These are phyloP conservation scores for Volutella citrinella DNA, from an alignment of 2,329 filamentous ascomycete genomes.

Conservation along the genomic window DNA sequence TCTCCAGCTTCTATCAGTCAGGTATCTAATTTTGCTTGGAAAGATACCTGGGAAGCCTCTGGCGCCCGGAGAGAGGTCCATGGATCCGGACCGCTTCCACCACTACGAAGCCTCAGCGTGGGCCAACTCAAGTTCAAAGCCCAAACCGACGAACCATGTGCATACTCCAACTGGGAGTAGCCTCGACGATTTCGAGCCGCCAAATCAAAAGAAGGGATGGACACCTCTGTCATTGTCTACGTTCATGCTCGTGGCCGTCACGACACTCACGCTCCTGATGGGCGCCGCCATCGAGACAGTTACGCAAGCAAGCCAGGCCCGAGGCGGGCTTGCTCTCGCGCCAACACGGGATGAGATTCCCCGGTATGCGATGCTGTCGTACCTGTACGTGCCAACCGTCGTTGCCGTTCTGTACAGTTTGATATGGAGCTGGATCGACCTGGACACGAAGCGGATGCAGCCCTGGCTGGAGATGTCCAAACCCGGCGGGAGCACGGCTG, in stretches of 20 bases:
- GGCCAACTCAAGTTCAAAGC: too few species aligned
- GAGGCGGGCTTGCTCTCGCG: slow-evolving; percentile 39
- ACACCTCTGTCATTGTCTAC: slow-evolving; percentile 22
- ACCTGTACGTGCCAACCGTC: slow-evolving; percentile 52
- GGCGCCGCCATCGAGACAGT: slow-evolving; percentile 45
- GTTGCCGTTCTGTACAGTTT: slow-evolving; percentile 54
- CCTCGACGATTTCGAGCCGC: too few species aligned
- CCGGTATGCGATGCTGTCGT: slow-evolving; percentile 31
- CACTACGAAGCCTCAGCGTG: too few species aligned
- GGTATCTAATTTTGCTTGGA: too few species aligned
- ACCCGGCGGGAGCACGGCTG: slow-evolving; percentile 36
- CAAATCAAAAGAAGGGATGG: slow-evolving; percentile 14
- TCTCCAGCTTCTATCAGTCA: too few species aligned
- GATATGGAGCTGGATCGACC: slow-evolving; percentile 57
- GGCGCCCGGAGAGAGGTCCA: too few species aligned
- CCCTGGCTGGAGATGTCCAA: slow-evolving; percentile 58
- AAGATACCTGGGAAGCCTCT: too few species aligned
- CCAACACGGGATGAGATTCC: slow-evolving; percentile 32
- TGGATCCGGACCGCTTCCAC: too few species aligned
- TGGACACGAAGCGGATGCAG: slow-evolving; percentile 57
- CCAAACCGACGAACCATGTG: too few species aligned
- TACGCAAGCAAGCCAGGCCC: slow-evolving; percentile 32
- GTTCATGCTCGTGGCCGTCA: slow-evolving; percentile 35
- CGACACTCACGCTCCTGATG: slow-evolving; percentile 35
- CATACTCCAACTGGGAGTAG: too few species aligned